Conservation (phyloP, 106 monocot species). For the Phalaenopsis aphrodite region DNA sequence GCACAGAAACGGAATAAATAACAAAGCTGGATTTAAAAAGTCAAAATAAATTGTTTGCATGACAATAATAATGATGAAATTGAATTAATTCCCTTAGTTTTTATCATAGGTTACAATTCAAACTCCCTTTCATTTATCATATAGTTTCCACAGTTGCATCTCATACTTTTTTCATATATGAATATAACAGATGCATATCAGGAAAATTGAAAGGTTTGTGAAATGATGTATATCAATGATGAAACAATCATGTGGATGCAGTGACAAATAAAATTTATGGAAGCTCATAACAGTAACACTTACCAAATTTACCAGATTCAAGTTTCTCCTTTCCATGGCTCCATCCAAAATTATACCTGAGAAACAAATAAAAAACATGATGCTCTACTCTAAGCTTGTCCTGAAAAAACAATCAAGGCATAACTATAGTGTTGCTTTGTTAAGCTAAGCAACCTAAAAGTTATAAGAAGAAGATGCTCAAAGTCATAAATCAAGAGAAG, state of each 20-base stretch:
- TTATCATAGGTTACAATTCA: neutral
- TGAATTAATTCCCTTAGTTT: neutral
- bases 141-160: neutral
- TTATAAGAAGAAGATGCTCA: neutral
- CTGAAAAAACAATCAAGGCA: neutral
- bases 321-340: slow-evolving; percentile 93
- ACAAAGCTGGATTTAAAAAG: neutral
- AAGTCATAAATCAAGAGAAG: neutral
- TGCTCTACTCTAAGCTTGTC: neutral
- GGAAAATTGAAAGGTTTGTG: neutral
- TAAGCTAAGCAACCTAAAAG: neutral
- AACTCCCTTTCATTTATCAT: neutral
- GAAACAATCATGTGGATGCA: neutral
- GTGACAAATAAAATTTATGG: neutral
- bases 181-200: neutral
- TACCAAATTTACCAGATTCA: slow-evolving; percentile 93
- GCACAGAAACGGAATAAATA: neutral
- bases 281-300: neutral
- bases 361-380: slow-evolving; percentile 2
- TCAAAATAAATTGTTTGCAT: neutral
- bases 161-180: neutral
- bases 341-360: slow-evolving; percentile 94
- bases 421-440: neutral
- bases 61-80: neutral
- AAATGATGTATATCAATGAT: neutral